phyloP scores from a whole-genome alignment of 2,329 filamentous ascomycete species.

The Daldinia sp. region DNA sequence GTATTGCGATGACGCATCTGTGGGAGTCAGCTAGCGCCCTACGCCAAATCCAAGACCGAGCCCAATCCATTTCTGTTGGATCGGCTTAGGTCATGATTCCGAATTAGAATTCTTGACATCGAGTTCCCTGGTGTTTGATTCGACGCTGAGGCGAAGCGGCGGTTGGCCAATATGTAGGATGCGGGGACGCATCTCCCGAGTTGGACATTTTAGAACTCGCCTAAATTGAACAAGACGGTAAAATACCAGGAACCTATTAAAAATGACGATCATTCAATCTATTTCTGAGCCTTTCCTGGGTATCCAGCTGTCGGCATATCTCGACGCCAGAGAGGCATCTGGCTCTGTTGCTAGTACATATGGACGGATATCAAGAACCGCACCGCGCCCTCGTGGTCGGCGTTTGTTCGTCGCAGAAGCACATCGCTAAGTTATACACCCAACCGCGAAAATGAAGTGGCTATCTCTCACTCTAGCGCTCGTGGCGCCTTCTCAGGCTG shows the following conservation, averaged over 20 bases:
- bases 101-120: constrained; percentile 11
- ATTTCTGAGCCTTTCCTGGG: constrained; percentile 17
- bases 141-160: constrained; percentile 36
- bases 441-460: constrained; percentile 48
- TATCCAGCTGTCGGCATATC: constrained; percentile 42
- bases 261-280: constrained; percentile 34
- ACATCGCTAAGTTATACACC: constrained; percentile 22
- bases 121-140: constrained; percentile 15
- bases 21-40: constrained; percentile 9
- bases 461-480: constrained; percentile 43
- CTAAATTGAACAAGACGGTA: constrained; percentile 43
- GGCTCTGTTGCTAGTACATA: constrained; percentile 36
- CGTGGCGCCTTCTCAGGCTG: constrained; percentile 49
- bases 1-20: constrained; percentile 13
- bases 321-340: constrained; percentile 5
- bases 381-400: constrained; percentile 1
- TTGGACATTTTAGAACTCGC: constrained; percentile 36
- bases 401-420: constrained; percentile 23
- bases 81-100: constrained; percentile 7
- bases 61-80: constrained; percentile 2
- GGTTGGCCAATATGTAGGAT: constrained; percentile 32
- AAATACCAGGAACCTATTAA: constrained; percentile 30
- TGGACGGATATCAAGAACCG: constrained; percentile 20
- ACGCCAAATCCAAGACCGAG: constrained; percentile 15
- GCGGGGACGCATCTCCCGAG: constrained; percentile 42